Evolutionary conservation across 768 basidiomycete genomes (phyloP).

Genomic region (Lactifluus rugatus): DNA sequence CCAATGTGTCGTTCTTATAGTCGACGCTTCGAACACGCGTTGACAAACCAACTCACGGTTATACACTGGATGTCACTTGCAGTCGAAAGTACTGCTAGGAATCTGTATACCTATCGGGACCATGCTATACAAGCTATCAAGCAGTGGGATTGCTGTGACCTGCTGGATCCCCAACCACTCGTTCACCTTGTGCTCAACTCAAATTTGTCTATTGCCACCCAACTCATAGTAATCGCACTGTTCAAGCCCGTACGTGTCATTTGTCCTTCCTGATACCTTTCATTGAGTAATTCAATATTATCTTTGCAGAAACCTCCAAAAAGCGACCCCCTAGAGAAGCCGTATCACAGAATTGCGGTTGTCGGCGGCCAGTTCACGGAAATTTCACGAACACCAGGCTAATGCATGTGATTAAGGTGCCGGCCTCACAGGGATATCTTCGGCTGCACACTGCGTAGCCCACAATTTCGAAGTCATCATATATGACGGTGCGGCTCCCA

Average conservation of each 20-base stretch:
- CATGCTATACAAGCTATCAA: background rate
- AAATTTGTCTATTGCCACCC: constrained; percentile 28
- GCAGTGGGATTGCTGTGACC: background rate
- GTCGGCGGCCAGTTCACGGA: background rate
- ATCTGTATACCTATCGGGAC: background rate
- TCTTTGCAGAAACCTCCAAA: constrained; percentile 16
- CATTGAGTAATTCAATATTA: background rate
- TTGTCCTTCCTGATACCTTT: background rate
- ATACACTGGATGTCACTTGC: background rate
- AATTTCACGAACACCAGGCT: background rate
- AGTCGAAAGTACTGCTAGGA: background rate
- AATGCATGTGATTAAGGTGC: constrained; percentile 29
- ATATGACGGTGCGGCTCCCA: constrained; percentile 30
- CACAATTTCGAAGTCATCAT: constrained; percentile 47
- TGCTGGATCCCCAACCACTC: constrained; percentile 4
- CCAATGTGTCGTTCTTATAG: background rate
- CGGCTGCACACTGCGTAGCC: constrained; percentile 40
- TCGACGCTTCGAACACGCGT: no score
- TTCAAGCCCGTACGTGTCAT: constrained; percentile 31
- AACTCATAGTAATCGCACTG: constrained; percentile 30
- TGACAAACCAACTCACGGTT: background rate
- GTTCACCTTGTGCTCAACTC: constrained; percentile 19
- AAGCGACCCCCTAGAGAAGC: constrained; percentile 23
- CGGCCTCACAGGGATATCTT: constrained; percentile 44
- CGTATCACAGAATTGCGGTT: constrained; percentile 35